Evolutionary conservation across 257 asterid species (phyloP).

Genomic region (Phtheirospermum japonicum): DNA sequence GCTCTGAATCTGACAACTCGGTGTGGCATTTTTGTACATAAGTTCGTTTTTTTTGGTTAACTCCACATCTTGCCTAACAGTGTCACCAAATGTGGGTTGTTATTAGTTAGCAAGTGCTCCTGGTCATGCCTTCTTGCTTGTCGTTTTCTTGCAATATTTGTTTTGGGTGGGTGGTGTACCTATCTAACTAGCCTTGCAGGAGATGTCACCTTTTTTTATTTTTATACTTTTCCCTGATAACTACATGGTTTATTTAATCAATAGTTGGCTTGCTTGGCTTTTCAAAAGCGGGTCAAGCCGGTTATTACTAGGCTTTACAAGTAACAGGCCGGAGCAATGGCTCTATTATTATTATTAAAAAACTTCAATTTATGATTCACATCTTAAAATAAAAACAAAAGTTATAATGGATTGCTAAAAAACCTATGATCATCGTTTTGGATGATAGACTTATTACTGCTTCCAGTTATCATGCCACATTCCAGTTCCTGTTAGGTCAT

Average conservation of each 20-base stretch:
- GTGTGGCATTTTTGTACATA: conserved; percentile 37
- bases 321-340: not conserved
- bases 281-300: not conserved
- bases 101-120: conserved; percentile 15
- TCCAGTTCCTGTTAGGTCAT: no score
- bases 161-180: conserved; percentile 5
- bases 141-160: no score
- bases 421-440: no score
- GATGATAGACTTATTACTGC: no score
- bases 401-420: not conserved
- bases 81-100: not conserved
- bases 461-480: no score
- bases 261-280: not conserved
- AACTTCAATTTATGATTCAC: not conserved
- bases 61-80: conserved; percentile 6
- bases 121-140: conserved; percentile 11
- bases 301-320: not conserved
- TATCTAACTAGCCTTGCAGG: not conserved
- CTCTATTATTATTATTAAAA: no score
- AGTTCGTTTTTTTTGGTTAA: conserved; percentile 21
- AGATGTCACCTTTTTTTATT: not conserved
- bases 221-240: not conserved
- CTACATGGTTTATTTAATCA: not conserved
- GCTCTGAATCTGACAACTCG: conserved; percentile 83
- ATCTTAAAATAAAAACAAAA: not conserved